Percentiles rank a stretch among this genome's conserved stretches.
phyloP scores from a whole-genome alignment of 495 filamentous ascomycete genomes.

The Aspergillus panamensis region DNA sequence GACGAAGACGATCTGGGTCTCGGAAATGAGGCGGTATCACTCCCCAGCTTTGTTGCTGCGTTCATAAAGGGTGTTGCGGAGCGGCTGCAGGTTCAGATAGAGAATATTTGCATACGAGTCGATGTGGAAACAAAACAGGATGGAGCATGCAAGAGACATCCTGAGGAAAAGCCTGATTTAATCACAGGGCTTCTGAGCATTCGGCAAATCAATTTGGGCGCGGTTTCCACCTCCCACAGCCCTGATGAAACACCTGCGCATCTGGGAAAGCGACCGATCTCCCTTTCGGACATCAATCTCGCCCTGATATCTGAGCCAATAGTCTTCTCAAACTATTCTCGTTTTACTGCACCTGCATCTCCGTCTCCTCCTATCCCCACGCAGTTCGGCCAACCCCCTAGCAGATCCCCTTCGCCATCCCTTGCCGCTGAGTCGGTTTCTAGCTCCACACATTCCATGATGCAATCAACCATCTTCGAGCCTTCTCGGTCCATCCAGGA shows the following conservation, averaged over 20 bases:
- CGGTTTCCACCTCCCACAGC: slow-evolving; percentile 47
- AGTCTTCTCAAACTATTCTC: slow-evolving; percentile 63
- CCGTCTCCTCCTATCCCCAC: slow-evolving; percentile 52
- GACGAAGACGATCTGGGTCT: slow-evolving; percentile 60
- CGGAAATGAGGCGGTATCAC: slow-evolving; percentile 68
- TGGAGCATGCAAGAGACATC: slow-evolving; percentile 36
- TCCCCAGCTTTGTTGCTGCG: slow-evolving; percentile 77
- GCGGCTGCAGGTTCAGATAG: slow-evolving; percentile 68
- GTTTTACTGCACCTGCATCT: slow-evolving; percentile 55
- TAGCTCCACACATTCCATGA: slow-evolving; percentile 35
- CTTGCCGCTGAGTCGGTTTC: slow-evolving; percentile 28
- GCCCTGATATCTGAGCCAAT: slow-evolving; percentile 68
- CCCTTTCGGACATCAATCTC: slow-evolving; percentile 58
- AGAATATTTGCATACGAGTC: slow-evolving; percentile 61
- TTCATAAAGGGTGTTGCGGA: slow-evolving; percentile 82
- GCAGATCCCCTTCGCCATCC: slow-evolving; percentile 31
- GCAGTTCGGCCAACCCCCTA: slow-evolving; percentile 33
- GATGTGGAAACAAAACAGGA: slow-evolving; percentile 54
- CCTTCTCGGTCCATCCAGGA: slow-evolving; percentile 17
- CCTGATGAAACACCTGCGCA: slow-evolving; percentile 26
- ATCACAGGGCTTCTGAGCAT: slow-evolving; percentile 64
- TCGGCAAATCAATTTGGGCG: slow-evolving; percentile 62
- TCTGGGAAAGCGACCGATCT: slow-evolving; percentile 62
- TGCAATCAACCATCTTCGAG: slow-evolving; percentile 41
- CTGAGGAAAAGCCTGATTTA: slow-evolving; percentile 42